Conservation (phyloP, 2,329 filamentous ascomycete species). For the Colletotrichum orbiculare region DNA sequence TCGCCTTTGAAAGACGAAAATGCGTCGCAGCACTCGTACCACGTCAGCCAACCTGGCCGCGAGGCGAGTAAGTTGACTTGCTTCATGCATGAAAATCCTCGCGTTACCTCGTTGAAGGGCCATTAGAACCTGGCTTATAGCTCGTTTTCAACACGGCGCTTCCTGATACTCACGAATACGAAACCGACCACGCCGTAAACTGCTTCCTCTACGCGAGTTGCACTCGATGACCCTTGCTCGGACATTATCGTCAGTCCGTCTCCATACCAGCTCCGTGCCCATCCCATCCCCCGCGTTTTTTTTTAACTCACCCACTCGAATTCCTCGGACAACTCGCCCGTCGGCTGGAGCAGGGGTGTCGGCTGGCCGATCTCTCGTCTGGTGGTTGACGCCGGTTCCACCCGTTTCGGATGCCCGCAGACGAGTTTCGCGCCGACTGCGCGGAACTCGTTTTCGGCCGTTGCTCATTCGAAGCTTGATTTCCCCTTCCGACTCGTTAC, state of each 20-base stretch:
- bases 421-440: conserved; percentile 3
- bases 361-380: background rate
- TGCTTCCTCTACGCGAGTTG: conserved; percentile 2
- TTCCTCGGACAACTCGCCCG: conserved; percentile 4
- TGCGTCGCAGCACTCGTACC: too few relatives aligned
- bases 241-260: conserved; percentile 12
- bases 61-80: too few relatives aligned
- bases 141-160: background rate
- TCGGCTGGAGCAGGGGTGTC: conserved; percentile 6
- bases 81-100: too few relatives aligned
- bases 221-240: conserved; percentile 19
- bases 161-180: conserved; percentile 20
- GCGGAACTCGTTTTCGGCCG: too few relatives aligned
- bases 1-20: too few relatives aligned
- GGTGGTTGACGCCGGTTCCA: conserved; percentile 16
- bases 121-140: too few relatives aligned
- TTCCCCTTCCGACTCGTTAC: too few relatives aligned
- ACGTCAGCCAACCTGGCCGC: too few relatives aligned
- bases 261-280: conserved; percentile 5
- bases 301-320: background rate
- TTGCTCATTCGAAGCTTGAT: too few relatives aligned
- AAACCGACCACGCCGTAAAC: conserved; percentile 9
- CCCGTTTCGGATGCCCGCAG: conserved; percentile 22
- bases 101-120: too few relatives aligned
- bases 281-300: conserved; percentile 9